phyloP scores from a whole-genome alignment of 2,329 filamentous ascomycete genomes.

The Xylariaceae sp. region DNA sequence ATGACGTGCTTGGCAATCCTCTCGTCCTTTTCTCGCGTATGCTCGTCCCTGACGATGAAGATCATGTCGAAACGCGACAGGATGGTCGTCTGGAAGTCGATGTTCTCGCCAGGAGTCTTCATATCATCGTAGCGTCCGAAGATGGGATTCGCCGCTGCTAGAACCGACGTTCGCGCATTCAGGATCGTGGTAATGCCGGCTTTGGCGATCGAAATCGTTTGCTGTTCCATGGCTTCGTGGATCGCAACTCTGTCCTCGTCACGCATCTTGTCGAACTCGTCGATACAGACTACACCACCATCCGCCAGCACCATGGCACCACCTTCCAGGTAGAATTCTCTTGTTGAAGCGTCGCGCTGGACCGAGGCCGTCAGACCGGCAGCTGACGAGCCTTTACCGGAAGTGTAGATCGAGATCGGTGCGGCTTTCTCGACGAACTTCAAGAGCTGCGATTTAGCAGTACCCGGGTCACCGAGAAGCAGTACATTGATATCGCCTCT shows the following conservation, averaged over 20 bases:
- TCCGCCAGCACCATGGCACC: slow-evolving; percentile 98
- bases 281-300: slow-evolving; percentile 94
- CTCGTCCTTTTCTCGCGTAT: slow-evolving; percentile 84
- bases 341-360: slow-evolving; percentile 82
- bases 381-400: slow-evolving; percentile 94
- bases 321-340: slow-evolving; percentile 96
- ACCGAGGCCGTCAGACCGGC: slow-evolving; percentile 97
- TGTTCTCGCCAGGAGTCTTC: slow-evolving; percentile 96
- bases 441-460: slow-evolving; percentile 91
- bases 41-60: slow-evolving; percentile 95
- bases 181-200: slow-evolving; percentile 97
- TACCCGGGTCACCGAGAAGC: slow-evolving; percentile 93
- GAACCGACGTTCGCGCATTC: slow-evolving; percentile 88
- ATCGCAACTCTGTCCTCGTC: slow-evolving; percentile 97
- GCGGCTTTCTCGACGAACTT: slow-evolving; percentile 97
- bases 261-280: slow-evolving; percentile 99
- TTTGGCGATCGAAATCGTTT: slow-evolving; percentile 98
- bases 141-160: slow-evolving; percentile 94
- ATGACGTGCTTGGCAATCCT: slow-evolving; percentile 95
- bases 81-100: slow-evolving; percentile 98
- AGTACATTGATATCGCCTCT: slow-evolving; percentile 98
- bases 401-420: slow-evolving; percentile 97
- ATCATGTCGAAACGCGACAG: slow-evolving; percentile 99
- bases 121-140: slow-evolving; percentile 98
- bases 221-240: slow-evolving; percentile 99